Evolutionary conservation across 805 yeast species (phyloP), one percentile per base, ranked within the genome.

Genomic region (Kregervanrija pseudodelftensis): DNA sequence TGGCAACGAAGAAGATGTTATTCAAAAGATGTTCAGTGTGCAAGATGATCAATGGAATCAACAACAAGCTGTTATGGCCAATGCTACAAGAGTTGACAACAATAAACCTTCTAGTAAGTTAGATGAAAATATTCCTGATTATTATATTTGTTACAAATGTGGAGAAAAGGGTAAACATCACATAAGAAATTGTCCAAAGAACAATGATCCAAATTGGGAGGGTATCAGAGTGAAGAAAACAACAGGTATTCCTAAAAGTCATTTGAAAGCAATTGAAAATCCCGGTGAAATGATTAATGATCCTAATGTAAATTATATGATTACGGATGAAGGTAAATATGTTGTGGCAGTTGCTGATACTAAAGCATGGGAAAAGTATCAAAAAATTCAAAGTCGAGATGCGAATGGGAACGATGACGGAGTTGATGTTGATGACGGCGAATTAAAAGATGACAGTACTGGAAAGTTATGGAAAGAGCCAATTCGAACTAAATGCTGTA

Each of bases 221-320:
- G 95, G 95, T 14, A 87, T 86, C 58, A 74, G 95, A 49, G 84
- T 93, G 40, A 84, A 86, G 55, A 76, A 95, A 55, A 90, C 97
- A 0, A 93, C 98, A 0, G 99, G 99, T 81, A 93, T 93, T 58
- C 99, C 99, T 2, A 85, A 83, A 64, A 83, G 95, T 32, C 88
- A 88, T 63, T 77, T 93, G 63, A 85, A 88, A 54, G 83, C 95
- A 0, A 80, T 93, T 8, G 86, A 85, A 13, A 85, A 85, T 59
- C 91, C 91, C 28, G 74, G 79, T 0, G 87, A 82, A 34, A 49
- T 54, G 9, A 36, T 78, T 66, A 43, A 73, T 76, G 57, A 72
- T 54, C 70, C 71, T 4, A 72, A 71, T 34, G 68, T 71, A 49
- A 77, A 79, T 36, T 84, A 83, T 47, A 79, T 93, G 84, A 79